Evolutionary conservation across 1,284 basidiomycete species (phyloP).

Genomic region (Chalciporus sp.): DNA sequence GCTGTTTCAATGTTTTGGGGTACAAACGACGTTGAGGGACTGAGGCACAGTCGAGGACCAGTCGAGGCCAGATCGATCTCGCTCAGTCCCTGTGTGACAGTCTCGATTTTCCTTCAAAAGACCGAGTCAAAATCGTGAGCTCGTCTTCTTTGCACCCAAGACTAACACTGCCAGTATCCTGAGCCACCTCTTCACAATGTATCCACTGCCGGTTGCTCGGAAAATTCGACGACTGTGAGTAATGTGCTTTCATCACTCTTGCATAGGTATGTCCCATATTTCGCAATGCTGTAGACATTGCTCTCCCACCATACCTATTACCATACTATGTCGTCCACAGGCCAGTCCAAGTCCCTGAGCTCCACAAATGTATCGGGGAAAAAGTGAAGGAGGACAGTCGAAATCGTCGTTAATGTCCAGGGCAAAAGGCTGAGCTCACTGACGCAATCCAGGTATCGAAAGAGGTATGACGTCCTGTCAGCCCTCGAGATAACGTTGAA

Average conservation of each 20-base stretch:
- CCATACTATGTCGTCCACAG: constrained; percentile 25
- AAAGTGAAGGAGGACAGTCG: constrained; percentile 58
- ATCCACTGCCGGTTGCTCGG: constrained; percentile 46
- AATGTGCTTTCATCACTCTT: constrained; percentile 55
- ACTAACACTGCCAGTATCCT: constrained; percentile 42
- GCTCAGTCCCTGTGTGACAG: not conserved
- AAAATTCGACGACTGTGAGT: constrained; percentile 52
- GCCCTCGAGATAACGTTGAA: not conserved
- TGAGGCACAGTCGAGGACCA: not conserved
- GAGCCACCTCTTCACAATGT: constrained; percentile 45
- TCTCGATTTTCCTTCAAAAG: no score
- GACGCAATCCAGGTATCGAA: constrained; percentile 48
- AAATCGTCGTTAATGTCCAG: constrained; percentile 49
- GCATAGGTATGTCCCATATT: constrained; percentile 43
- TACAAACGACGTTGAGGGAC: constrained; percentile 7
- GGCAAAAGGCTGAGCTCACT: constrained; percentile 39
- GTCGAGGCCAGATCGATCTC: constrained; percentile 20
- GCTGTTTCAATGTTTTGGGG: constrained; percentile 18
- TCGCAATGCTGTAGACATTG: not conserved
- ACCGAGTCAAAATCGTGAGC: not conserved
- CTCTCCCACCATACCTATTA: not conserved
- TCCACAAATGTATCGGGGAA: constrained; percentile 36
- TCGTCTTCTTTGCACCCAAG: constrained; percentile 52
- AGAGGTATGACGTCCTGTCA: constrained; percentile 39
- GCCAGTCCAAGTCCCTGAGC: constrained; percentile 46